phyloP scores from a whole-genome alignment of 2,329 filamentous ascomycete genomes.

The Colletotrichum godetiae region DNA sequence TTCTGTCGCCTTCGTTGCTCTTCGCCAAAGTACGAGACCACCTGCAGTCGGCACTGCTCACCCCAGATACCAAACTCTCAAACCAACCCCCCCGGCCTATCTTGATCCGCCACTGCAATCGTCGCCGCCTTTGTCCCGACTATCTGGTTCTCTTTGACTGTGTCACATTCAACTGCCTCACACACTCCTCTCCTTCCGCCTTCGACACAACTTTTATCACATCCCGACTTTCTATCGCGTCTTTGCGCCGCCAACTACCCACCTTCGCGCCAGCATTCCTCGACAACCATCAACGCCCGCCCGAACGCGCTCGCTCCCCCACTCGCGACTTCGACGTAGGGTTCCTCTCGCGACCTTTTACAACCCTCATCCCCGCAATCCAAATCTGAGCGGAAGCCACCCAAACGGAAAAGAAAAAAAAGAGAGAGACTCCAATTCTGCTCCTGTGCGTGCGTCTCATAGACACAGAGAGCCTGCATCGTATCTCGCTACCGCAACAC shows the following conservation, averaged over 20 bases:
- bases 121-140: conserved; percentile 32
- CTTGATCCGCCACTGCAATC: conserved; percentile 28
- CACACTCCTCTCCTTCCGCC: conserved; percentile 13
- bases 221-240: conserved; percentile 5
- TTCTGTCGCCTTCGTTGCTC: conserved; percentile 1
- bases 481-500: background rate
- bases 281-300: background rate
- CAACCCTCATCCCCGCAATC: conserved; percentile 21
- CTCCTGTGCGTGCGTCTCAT: conserved; percentile 5
- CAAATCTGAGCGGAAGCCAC: conserved; percentile 11
- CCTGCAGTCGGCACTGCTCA: conserved; percentile 19
- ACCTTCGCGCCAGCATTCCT: conserved; percentile 27
- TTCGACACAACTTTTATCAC: background rate
- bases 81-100: conserved; percentile 22
- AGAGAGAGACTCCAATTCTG: background rate
- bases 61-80: conserved; percentile 25
- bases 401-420: background rate
- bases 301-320: conserved; percentile 19
- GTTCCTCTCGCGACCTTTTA: conserved; percentile 8
- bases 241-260: conserved; percentile 20
- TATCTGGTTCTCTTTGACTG: conserved; percentile 29
- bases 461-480: background rate
- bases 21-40: background rate
- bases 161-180: conserved; percentile 27
- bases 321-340: background rate